Conservation (phyloP, 2,329 filamentous ascomycete genomes). For the Lachnellula subtilissima region DNA sequence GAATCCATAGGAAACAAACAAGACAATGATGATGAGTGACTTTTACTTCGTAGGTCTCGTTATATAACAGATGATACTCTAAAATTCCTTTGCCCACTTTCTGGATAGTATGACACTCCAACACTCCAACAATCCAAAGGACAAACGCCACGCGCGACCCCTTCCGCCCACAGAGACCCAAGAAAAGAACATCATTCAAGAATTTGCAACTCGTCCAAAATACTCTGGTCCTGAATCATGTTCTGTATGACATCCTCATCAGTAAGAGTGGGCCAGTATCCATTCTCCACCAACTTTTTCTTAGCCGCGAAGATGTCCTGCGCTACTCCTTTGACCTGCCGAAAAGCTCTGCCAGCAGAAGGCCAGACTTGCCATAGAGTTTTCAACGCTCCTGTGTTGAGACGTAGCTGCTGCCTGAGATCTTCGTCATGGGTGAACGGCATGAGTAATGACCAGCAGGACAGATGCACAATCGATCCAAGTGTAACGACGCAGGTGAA, state of each 20-base stretch:
- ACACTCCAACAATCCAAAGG: neutral
- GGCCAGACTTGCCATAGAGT: constrained; percentile 18
- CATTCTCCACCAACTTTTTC: constrained; percentile 27
- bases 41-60: neutral
- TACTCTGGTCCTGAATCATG: constrained; percentile 29
- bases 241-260: constrained; percentile 29
- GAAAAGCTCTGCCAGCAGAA: constrained; percentile 55
- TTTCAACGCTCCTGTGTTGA: constrained; percentile 50
- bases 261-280: constrained; percentile 25
- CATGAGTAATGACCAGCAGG: constrained; percentile 62
- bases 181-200: constrained; percentile 9
- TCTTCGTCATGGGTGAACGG: constrained; percentile 60
- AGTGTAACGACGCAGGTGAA: constrained; percentile 75
- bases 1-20: no score
- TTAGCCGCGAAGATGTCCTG: constrained; percentile 55
- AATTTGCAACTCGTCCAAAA: constrained; percentile 30
- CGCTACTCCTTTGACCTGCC: constrained; percentile 70
- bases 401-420: constrained; percentile 66
- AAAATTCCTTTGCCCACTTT: neutral
- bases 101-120: neutral
- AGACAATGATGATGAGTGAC: neutral
- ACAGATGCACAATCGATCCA: constrained; percentile 74
- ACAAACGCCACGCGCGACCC: neutral
- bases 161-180: neutral
- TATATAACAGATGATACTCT: neutral